These are phyloP conservation scores for Limonium bicolor DNA, from an alignment of 148 eudicot genomes.

Conservation along the genomic window DNA sequence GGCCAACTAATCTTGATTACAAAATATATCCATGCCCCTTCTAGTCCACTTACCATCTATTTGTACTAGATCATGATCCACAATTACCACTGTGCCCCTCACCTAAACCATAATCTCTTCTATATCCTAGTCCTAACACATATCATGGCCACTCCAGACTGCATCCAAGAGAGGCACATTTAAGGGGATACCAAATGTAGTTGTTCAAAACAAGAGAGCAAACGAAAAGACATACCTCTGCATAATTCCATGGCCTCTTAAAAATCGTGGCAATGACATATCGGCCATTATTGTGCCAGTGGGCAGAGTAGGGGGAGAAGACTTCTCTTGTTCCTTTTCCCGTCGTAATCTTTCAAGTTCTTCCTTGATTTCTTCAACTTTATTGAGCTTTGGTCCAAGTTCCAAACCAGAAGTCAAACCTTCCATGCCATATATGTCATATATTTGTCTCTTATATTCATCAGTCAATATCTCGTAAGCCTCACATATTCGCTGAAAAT, in stretches of 20 bases:
- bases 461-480: constrained; percentile 95
- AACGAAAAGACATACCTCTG: constrained; percentile 38
- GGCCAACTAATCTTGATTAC: no score
- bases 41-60: no score
- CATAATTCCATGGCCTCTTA: constrained; percentile 74
- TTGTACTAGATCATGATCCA: no score
- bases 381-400: constrained; percentile 80
- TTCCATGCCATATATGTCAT: constrained; percentile 97
- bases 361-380: constrained; percentile 82
- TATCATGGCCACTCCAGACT: no score
- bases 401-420: constrained; percentile 86
- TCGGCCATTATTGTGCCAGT: constrained; percentile 68
- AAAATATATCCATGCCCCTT: no score
- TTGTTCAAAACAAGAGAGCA: constrained; percentile 1
- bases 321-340: constrained; percentile 46
- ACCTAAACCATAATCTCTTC: no score
- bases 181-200: no score
- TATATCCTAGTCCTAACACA: no score
- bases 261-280: constrained; percentile 65
- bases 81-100: no score
- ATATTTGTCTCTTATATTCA: constrained; percentile 72
- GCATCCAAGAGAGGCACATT: no score
- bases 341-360: constrained; percentile 76
- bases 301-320: constrained; percentile 40
- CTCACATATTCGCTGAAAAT: constrained; percentile 94